phyloP scores from a whole-genome alignment of 768 basidiomycete species.

The Trametopsis cervina region DNA sequence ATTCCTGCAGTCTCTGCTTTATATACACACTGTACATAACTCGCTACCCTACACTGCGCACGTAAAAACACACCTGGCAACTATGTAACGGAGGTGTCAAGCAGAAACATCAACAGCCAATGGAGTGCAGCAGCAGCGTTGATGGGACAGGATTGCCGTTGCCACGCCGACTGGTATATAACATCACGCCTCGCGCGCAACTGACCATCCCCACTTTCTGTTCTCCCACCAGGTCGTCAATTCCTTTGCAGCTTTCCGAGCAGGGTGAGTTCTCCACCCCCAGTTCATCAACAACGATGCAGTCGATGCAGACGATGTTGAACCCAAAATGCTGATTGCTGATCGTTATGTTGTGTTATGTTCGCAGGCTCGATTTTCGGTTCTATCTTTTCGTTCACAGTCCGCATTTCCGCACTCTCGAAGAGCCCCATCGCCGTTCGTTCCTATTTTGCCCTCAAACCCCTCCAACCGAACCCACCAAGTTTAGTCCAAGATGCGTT shows the following conservation, averaged over 20 bases:
- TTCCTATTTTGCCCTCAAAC: background rate
- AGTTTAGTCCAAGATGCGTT: conserved; percentile 39
- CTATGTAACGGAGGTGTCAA: no score
- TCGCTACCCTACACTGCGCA: no score
- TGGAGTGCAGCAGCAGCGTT: no score
- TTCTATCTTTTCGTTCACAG: conserved; percentile 17
- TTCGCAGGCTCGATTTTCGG: conserved; percentile 23
- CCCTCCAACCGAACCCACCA: background rate
- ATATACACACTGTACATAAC: no score
- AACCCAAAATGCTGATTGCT: background rate
- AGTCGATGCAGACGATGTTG: no score
- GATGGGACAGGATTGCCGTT: conserved; percentile 1
- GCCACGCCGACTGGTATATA: conserved; percentile 11
- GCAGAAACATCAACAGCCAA: no score
- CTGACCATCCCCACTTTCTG: conserved; percentile 17
- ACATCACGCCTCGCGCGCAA: background rate
- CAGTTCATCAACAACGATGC: no score
- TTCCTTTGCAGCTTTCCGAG: conserved; percentile 34
- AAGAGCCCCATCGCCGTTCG: no score
- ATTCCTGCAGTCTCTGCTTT: no score
- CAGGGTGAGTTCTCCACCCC: conserved; percentile 33
- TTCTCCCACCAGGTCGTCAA: conserved; percentile 24
- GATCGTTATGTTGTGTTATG: conserved; percentile 10
- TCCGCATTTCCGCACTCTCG: conserved; percentile 8
- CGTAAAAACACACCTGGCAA: no score